Evolutionary conservation across 192 early-diverging fungal genomes (phyloP).

Genomic region (Backusella sp.): DNA sequence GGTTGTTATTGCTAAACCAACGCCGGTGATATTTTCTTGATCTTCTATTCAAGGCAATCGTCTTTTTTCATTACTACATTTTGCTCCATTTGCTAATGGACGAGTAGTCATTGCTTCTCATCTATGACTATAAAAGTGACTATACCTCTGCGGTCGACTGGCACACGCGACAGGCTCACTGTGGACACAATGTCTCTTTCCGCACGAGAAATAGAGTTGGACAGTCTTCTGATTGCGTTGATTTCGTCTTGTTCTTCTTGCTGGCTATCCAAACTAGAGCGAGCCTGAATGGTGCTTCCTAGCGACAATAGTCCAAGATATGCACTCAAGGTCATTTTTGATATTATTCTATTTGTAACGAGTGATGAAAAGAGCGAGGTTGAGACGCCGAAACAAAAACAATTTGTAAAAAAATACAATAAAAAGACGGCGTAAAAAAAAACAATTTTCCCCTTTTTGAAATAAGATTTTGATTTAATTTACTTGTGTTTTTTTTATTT

Average conservation of each 20-base stretch:
- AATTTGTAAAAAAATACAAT: too few relatives aligned
- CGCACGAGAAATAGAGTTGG: not conserved
- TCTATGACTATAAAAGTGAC: too few relatives aligned
- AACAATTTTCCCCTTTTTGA: not conserved
- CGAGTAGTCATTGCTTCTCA: not conserved
- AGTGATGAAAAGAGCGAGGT: not conserved
- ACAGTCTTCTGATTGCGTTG: not conserved
- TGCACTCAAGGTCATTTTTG: conserved; percentile 13
- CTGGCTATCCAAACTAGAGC: not conserved
- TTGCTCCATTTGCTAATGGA: not conserved
- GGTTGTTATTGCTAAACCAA: conserved; percentile 26
- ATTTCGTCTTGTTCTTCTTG: conserved; percentile 12
- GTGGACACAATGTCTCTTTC: conserved; percentile 4
- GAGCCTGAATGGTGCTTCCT: not conserved
- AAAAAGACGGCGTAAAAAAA: not conserved
- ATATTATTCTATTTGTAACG: not conserved
- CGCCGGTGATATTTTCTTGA: conserved; percentile 23
- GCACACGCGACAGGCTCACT: not conserved
- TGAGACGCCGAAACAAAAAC: not conserved
- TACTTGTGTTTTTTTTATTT: not conserved
- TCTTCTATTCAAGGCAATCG: not conserved
- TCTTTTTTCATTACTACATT: not conserved
- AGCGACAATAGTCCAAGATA: conserved; percentile 8
- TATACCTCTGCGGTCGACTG: conserved; percentile 10
- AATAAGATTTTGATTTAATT: not conserved